Conservation (phyloP, 768 basidiomycete species). For the Lentinula guzmanii region DNA sequence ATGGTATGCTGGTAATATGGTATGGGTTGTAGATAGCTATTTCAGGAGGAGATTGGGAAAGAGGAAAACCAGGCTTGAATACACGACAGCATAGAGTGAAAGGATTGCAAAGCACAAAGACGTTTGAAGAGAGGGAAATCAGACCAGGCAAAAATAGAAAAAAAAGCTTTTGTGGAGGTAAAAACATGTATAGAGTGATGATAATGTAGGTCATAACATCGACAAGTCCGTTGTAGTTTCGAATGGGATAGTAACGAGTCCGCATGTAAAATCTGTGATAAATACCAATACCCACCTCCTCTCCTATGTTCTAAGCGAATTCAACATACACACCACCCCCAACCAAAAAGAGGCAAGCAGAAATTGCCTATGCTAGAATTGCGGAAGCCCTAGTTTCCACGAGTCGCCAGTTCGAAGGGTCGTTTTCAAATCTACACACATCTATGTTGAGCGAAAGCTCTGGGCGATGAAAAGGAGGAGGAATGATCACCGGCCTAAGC, state of each 20-base stretch:
- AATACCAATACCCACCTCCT: constrained; percentile 3
- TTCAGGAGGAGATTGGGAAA: neutral
- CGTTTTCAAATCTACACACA: constrained; percentile 4
- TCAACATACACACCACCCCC: neutral
- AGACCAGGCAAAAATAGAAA: neutral
- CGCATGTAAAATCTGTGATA: neutral
- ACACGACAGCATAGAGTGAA: neutral
- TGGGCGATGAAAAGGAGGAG: constrained; percentile 2
- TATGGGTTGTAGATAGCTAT: neutral
- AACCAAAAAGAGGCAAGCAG: neutral
- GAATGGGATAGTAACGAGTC: neutral
- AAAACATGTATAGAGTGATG: neutral
- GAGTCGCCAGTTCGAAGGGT: neutral
- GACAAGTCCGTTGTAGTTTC: neutral
- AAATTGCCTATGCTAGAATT: neutral
- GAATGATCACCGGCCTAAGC: constrained; percentile 6
- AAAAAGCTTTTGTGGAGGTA: neutral
- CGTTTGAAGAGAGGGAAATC: neutral
- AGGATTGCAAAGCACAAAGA: neutral
- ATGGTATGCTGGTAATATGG: constrained; percentile 1
- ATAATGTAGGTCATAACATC: neutral
- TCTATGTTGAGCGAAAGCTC: constrained; percentile 3
- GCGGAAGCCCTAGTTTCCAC: neutral
- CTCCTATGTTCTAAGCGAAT: neutral
- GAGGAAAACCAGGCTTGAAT: neutral